Conservation (phyloP, 331 rosid genomes). For the Rhamnella rubrinervis region DNA sequence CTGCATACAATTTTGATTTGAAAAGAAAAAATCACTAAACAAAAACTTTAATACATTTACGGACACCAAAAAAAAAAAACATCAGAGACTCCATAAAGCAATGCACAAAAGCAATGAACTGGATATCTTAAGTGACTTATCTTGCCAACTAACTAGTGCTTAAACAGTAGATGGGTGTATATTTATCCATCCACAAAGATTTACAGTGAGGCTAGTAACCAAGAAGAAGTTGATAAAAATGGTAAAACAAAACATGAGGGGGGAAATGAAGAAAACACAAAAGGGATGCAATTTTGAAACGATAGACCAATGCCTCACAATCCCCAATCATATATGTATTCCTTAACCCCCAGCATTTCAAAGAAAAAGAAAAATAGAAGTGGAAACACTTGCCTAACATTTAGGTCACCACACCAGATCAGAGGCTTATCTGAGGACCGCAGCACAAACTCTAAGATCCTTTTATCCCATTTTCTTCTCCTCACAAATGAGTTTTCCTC, state of each 20-base stretch:
- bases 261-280: not conserved
- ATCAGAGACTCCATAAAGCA: no score
- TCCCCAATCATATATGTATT: not conserved
- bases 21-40: not conserved
- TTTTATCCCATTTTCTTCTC: slow-evolving; percentile 99
- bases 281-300: not conserved
- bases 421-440: slow-evolving; percentile 87
- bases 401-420: slow-evolving; percentile 98
- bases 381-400: slow-evolving; percentile 68
- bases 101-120: no score
- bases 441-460: slow-evolving; percentile 72
- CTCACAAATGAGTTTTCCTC: slow-evolving; percentile 86
- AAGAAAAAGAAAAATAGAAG: slow-evolving; percentile 5
- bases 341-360: not conserved
- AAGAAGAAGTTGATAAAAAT: not conserved
- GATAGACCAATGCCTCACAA: slow-evolving; percentile 12
- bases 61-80: no score
- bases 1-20: slow-evolving; percentile 29
- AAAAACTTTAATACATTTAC: not conserved
- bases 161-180: not conserved
- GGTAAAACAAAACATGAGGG: not conserved
- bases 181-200: not conserved
- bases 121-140: no score
- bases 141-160: not conserved
- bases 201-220: not conserved